A percentile compares a stretch with the other conserved stretches of the same genome.
These are phyloP conservation scores for Aspergillus spinulosporus DNA, from an alignment of 2,329 filamentous ascomycete genomes.

Conservation along the genomic window DNA sequence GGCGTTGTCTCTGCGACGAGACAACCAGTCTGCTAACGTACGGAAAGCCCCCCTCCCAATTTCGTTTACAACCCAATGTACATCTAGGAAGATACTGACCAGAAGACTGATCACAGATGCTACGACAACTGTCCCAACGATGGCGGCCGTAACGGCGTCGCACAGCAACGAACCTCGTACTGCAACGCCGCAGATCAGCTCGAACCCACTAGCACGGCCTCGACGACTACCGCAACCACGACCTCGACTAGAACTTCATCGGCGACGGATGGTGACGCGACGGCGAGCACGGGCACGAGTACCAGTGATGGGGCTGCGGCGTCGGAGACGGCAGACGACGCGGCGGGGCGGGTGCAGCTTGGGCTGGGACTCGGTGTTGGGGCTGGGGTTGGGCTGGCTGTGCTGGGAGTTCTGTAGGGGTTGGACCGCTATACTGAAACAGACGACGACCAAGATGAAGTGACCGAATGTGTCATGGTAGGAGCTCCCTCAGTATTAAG, in stretches of 20 bases:
- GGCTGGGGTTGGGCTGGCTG: conserved; percentile 8
- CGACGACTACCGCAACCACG: not conserved
- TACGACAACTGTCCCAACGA: conserved; percentile 64
- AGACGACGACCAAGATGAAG: not conserved
- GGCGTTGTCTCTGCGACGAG: conserved; percentile 18
- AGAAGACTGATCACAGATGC: conserved; percentile 46
- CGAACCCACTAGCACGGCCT: not conserved
- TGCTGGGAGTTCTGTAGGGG: not conserved
- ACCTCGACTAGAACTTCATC: conserved; percentile 2
- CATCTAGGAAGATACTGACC: not conserved
- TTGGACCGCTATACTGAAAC: not conserved
- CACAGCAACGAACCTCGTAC: conserved; percentile 38
- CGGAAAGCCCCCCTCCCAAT: not conserved
- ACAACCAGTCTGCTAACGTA: conserved; percentile 20
- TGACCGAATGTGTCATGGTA: too few relatives aligned
- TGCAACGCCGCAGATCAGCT: conserved; percentile 40
- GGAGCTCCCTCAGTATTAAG: not conserved
- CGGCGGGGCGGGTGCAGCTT: not conserved
- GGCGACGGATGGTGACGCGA: not conserved
- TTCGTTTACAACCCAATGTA: not conserved
- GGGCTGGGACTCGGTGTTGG: not conserved
- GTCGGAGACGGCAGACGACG: conserved; percentile 6
- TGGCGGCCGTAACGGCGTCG: conserved; percentile 35
- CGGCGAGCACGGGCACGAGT: not conserved
- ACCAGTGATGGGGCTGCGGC: not conserved